These are phyloP conservation scores for Agapanthus africanus DNA, from an alignment of 106 monocot species.

Conservation along the genomic window DNA sequence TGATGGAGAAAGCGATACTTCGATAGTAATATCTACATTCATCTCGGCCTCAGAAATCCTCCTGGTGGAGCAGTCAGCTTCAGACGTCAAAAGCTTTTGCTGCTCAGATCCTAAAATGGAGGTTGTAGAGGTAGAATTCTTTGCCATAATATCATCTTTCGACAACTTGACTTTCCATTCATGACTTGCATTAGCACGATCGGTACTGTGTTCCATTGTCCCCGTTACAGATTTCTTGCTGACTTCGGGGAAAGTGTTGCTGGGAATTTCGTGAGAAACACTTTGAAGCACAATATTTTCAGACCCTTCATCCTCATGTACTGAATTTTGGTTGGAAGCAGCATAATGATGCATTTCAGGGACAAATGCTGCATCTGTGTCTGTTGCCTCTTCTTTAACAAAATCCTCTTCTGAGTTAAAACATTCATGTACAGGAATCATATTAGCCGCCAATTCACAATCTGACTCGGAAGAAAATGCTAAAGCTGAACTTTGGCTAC, in stretches of 20 bases:
- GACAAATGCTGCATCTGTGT: conserved; percentile 7
- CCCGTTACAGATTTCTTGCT: conserved; percentile 4
- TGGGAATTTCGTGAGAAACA: conserved; percentile 8
- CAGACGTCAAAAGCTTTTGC: conserved; percentile 12
- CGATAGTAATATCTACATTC: background rate
- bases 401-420: conserved; percentile 20
- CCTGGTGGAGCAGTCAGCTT: conserved; percentile 12
- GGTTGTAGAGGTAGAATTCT: conserved; percentile 5
- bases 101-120: conserved; percentile 13
- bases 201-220: background rate
- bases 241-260: conserved; percentile 12
- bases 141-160: conserved; percentile 1
- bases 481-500: conserved; percentile 39
- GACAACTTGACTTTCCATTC: conserved; percentile 10
- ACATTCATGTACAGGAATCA: conserved; percentile 16
- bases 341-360: conserved; percentile 14
- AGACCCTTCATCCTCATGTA: conserved; percentile 12
- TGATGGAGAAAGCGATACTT: conserved; percentile 9
- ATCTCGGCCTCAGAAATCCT: conserved; percentile 7
- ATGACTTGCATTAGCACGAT: conserved; percentile 11
- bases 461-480: conserved; percentile 41
- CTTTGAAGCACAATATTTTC: conserved; percentile 9
- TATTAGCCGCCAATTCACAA: conserved; percentile 21
- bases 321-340: conserved; percentile 10
- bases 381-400: conserved; percentile 15